A percentile compares a stretch with the other conserved stretches of the same genome.
Conservation (phyloP, 352 stramenopile genomes). For the Phytopythium montanum region DNA sequence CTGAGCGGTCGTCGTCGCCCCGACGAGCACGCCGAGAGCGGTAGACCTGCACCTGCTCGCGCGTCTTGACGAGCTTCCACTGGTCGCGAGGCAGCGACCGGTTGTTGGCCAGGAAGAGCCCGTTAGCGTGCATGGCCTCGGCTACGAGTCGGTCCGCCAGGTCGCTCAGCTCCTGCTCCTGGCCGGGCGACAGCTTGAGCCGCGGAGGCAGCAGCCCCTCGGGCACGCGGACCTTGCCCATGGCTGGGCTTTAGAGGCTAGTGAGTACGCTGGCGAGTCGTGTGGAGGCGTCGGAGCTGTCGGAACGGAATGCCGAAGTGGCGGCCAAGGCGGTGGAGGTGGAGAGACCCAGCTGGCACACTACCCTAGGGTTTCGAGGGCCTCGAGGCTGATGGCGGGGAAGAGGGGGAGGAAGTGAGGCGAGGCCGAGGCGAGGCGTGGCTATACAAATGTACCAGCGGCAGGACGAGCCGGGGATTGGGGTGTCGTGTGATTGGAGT, state of each 20-base stretch:
- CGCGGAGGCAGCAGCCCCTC: constrained; percentile 19
- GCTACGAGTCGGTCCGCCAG: constrained; percentile 50
- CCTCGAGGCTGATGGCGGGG: background rate
- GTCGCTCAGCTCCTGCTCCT: constrained; percentile 37
- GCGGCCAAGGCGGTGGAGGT: background rate
- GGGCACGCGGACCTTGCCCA: constrained; percentile 22
- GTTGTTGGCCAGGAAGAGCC: constrained; percentile 37
- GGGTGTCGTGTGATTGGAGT: background rate
- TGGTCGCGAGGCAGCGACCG: constrained; percentile 27
- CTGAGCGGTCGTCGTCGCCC: constrained; percentile 15
- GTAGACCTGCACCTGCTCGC: constrained; percentile 58
- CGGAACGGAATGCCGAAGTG: background rate
- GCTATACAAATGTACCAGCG: too few species aligned
- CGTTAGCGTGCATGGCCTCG: constrained; percentile 51
- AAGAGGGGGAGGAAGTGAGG: background rate
- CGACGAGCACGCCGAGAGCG: constrained; percentile 30
- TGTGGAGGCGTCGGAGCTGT: background rate
- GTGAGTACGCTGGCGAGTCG: background rate
- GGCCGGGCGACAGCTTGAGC: constrained; percentile 25
- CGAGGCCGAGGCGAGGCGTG: too few species aligned
- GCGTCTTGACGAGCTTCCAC: constrained; percentile 55
- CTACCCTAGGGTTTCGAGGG: background rate
- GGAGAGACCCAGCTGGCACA: background rate
- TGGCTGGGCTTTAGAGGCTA: background rate
- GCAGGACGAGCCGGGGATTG: too few species aligned